These are phyloP conservation scores for Pachysolen tannophilus DNA, from an alignment of 805 yeast genomes.

Conservation along the genomic window DNA sequence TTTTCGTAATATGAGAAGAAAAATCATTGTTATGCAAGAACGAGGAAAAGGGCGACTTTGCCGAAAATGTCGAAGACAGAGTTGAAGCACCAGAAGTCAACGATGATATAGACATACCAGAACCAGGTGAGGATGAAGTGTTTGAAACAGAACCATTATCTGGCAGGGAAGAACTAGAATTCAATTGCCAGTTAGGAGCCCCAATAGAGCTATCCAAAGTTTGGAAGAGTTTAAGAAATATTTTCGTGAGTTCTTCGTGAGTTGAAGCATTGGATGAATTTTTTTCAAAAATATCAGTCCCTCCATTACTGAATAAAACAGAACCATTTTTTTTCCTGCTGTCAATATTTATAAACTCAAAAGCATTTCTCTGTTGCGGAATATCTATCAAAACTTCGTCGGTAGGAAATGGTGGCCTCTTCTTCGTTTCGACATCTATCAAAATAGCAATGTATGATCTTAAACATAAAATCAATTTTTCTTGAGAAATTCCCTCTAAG, in stretches of 20 bases:
- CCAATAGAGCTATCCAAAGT: slow-evolving; percentile 58
- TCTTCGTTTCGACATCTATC: slow-evolving; percentile 47
- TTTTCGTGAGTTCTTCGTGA: slow-evolving; percentile 66
- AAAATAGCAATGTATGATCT: slow-evolving; percentile 67
- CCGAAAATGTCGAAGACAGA: slow-evolving; percentile 13
- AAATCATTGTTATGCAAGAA: slow-evolving; percentile 7
- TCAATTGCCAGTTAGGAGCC: slow-evolving; percentile 20
- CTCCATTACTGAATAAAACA: slow-evolving; percentile 17
- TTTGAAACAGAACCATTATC: slow-evolving; percentile 12
- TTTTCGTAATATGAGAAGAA: background rate
- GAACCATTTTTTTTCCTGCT: too few species aligned
- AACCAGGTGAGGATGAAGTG: slow-evolving; percentile 5
- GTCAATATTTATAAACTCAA: background rate
- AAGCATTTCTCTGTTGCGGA: background rate
- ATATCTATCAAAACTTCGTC: slow-evolving; percentile 29
- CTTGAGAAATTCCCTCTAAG: slow-evolving; percentile 61
- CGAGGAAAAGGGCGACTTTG: slow-evolving; percentile 7
- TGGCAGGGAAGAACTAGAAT: slow-evolving; percentile 9
- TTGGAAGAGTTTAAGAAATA: slow-evolving; percentile 45
- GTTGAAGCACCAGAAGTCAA: too few species aligned
- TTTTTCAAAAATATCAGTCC: slow-evolving; percentile 34
- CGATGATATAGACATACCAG: slow-evolving; percentile 6
- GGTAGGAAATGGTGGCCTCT: slow-evolving; percentile 69
- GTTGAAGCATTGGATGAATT: slow-evolving; percentile 37
- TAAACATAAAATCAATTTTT: slow-evolving; percentile 60